Conservation (phyloP, 768 basidiomycete genomes). For the Fomitopsis serialis region DNA sequence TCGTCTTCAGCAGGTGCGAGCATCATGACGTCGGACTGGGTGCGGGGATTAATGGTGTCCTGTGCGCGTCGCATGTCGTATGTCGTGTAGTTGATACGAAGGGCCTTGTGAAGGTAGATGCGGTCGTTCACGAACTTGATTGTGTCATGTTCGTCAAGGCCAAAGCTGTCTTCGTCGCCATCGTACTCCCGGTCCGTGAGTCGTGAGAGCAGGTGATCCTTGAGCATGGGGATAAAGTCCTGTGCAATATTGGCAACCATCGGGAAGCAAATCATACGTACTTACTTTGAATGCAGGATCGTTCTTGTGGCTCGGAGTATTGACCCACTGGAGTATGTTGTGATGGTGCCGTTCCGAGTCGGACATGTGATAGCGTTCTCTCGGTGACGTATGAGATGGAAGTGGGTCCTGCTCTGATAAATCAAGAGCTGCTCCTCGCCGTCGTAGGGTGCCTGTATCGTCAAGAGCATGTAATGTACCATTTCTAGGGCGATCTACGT, state of each 20-base stretch:
- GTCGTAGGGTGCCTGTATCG: background rate
- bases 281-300: slow-evolving; percentile 27
- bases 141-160: slow-evolving; percentile 11
- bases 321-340: slow-evolving; percentile 8
- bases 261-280: background rate
- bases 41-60: slow-evolving; percentile 35
- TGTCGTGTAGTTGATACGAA: slow-evolving; percentile 35
- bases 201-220: slow-evolving; percentile 25
- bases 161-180: slow-evolving; percentile 24
- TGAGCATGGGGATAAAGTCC: slow-evolving; percentile 25
- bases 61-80: slow-evolving; percentile 38
- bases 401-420: slow-evolving; percentile 4
- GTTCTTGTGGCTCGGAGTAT: background rate
- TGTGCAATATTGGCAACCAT: slow-evolving; percentile 2
- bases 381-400: background rate
- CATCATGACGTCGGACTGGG: slow-evolving; percentile 28
- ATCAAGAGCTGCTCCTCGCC: background rate
- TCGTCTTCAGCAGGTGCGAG: slow-evolving; percentile 5
- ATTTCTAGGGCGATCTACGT: background rate
- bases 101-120: slow-evolving; percentile 25
- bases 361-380: slow-evolving; percentile 21
- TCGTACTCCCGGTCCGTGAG: slow-evolving; percentile 17
- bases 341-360: background rate
- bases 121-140: slow-evolving; percentile 16
- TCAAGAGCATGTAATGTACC: background rate